Conservation (phyloP, 805 yeast genomes). For the Clavispora carvajalis region DNA sequence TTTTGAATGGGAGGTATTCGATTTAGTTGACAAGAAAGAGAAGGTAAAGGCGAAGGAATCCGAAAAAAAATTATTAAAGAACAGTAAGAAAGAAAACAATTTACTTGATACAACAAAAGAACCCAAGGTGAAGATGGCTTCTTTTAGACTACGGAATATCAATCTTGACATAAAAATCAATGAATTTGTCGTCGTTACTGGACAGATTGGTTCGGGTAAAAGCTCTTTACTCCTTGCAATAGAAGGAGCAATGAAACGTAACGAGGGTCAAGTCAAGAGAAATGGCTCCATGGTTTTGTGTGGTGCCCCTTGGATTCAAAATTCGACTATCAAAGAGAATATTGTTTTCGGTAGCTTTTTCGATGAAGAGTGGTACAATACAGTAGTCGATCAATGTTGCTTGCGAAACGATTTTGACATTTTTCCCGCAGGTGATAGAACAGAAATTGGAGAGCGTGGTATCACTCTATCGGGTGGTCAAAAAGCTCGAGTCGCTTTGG, state of each 20-base stretch:
- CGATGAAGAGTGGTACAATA: slow-evolving; percentile 4
- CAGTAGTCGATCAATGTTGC: slow-evolving; percentile 4
- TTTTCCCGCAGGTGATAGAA: slow-evolving; percentile 7
- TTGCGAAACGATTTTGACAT: slow-evolving; percentile 6
- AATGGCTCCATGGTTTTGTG: slow-evolving; percentile 5
- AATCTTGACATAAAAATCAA: slow-evolving; percentile 3
- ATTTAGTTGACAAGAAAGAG: neutral
- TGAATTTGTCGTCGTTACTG: slow-evolving; percentile 7
- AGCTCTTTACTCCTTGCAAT: slow-evolving; percentile 6
- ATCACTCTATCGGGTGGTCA: slow-evolving; percentile 11
- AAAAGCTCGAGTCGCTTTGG: slow-evolving; percentile 8
- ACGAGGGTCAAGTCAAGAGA: neutral
- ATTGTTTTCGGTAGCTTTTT: slow-evolving; percentile 1
- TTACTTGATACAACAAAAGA: too few species aligned
- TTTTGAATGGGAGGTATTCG: slow-evolving; percentile 4
- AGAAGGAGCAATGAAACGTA: slow-evolving; percentile 3
- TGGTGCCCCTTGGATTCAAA: slow-evolving; percentile 9
- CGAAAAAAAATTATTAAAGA: neutral
- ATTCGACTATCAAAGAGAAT: slow-evolving; percentile 5
- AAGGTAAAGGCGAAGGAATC: neutral
- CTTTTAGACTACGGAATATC: slow-evolving; percentile 2
- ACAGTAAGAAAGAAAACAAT: neutral
- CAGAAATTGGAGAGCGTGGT: slow-evolving; percentile 10
- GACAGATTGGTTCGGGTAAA: slow-evolving; percentile 7
- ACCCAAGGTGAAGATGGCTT: too few species aligned